Percentiles rank a stretch among this genome's conserved stretches.
Evolutionary conservation across 148 eudicot species (phyloP).

Genomic region (Drosera capensis): DNA sequence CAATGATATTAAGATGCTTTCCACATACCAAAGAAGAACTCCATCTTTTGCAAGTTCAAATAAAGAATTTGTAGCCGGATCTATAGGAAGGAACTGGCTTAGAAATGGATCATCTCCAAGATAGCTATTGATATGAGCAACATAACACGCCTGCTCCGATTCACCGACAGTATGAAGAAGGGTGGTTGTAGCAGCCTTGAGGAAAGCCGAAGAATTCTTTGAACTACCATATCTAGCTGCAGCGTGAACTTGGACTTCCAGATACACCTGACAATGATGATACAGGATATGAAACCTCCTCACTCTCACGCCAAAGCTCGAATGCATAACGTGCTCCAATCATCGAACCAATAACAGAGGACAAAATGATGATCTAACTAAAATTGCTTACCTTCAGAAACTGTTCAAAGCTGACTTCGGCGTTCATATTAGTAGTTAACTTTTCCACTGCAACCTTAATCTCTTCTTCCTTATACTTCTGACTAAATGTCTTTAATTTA

Average conservation of each 20-base stretch:
- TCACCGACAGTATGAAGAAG: conserved; percentile 79
- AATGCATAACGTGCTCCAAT: background rate
- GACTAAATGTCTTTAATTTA: conserved; percentile 43
- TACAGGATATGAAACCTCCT: conserved; percentile 11
- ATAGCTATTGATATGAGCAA: conserved; percentile 86
- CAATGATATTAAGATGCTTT: background rate
- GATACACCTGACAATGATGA: conserved; percentile 46
- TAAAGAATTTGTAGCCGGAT: conserved; percentile 46
- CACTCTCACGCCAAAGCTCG: conserved; percentile 7
- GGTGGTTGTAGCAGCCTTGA: conserved; percentile 80
- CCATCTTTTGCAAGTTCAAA: conserved; percentile 94
- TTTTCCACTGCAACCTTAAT: conserved; percentile 42
- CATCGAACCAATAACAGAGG: background rate
- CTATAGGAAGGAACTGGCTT: conserved; percentile 84
- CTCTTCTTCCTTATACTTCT: conserved; percentile 51
- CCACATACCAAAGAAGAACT: conserved; percentile 80
- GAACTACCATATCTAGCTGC: conserved; percentile 46
- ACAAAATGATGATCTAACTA: background rate
- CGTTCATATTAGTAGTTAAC: conserved; percentile 22
- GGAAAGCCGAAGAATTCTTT: conserved; percentile 57
- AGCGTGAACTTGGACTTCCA: conserved; percentile 63
- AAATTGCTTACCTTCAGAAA: conserved; percentile 49
- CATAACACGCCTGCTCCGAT: conserved; percentile 78
- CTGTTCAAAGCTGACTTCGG: conserved; percentile 63
- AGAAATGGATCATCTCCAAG: conserved; percentile 90